Conservation (phyloP, 768 basidiomycete species). For the Podaxis pistillaris region DNA sequence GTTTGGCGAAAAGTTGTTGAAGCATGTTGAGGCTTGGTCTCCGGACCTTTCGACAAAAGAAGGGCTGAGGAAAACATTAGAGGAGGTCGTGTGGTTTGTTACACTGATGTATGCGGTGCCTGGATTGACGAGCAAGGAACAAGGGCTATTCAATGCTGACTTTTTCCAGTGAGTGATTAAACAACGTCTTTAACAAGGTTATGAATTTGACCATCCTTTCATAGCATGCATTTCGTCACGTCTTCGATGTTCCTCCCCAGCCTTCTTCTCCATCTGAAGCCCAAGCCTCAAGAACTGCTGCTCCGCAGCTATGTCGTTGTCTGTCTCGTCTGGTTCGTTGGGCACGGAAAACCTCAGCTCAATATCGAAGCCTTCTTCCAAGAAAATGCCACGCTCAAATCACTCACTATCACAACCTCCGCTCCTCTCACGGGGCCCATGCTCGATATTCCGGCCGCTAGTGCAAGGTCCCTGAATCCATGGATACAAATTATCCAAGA, state of each 20-base stretch:
- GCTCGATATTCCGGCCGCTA: not conserved
- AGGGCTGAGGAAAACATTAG: conserved; percentile 47
- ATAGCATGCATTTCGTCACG: conserved; percentile 68
- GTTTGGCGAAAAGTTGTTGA: conserved; percentile 38
- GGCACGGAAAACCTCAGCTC: conserved; percentile 52
- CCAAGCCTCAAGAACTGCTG: conserved; percentile 46
- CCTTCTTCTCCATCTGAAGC: conserved; percentile 37
- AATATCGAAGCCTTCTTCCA: conserved; percentile 50
- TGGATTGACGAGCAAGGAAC: conserved; percentile 40
- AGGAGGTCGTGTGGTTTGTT: conserved; percentile 60
- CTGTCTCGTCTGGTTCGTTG: conserved; percentile 53
- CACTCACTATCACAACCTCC: conserved; percentile 7
- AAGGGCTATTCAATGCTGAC: conserved; percentile 45
- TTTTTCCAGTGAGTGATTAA: conserved; percentile 53
- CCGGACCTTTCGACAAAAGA: conserved; percentile 25
- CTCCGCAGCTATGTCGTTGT: conserved; percentile 56
- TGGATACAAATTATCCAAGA: conserved; percentile 59
- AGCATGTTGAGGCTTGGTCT: conserved; percentile 40
- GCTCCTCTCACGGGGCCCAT: conserved; percentile 32
- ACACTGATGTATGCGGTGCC: conserved; percentile 56
- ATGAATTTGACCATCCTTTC: conserved; percentile 38
- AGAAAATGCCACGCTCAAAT: not conserved
- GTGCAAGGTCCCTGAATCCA: conserved; percentile 41
- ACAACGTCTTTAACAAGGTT: not conserved
- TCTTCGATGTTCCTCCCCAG: conserved; percentile 62